Conservation (phyloP, 2,329 filamentous ascomycete species). For the Raffaelea deltoideospora region DNA sequence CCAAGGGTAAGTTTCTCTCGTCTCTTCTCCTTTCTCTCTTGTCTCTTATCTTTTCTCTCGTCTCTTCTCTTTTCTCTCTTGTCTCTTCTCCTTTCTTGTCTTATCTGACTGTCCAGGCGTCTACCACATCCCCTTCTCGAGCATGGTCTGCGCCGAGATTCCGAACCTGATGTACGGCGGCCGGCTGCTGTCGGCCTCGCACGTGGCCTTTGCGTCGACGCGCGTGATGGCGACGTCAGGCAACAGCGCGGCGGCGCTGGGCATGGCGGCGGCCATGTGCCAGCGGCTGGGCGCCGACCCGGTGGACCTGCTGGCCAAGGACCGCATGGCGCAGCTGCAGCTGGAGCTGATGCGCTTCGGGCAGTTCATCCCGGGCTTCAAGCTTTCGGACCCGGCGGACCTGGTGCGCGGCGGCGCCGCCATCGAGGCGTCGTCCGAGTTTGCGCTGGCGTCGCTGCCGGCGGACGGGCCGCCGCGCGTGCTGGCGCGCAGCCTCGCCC, state of each 20-base stretch:
- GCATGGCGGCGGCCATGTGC: slow-evolving; percentile 11
- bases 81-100: not conserved
- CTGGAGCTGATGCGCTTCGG: slow-evolving; percentile 12
- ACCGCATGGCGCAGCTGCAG: slow-evolving; percentile 11
- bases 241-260: slow-evolving; percentile 12
- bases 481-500: slow-evolving; percentile 11
- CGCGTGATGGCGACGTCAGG: slow-evolving; percentile 14
- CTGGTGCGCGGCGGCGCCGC: slow-evolving; percentile 6
- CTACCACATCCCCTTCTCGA: slow-evolving; percentile 13
- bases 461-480: slow-evolving; percentile 12
- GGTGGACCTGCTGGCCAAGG: slow-evolving; percentile 10
- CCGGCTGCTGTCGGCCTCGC: slow-evolving; percentile 12
- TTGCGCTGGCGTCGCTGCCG: slow-evolving; percentile 8
- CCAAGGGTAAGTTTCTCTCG: slow-evolving; percentile 6
- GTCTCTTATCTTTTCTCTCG: not conserved
- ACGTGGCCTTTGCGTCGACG: slow-evolving; percentile 13
- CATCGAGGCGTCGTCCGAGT: slow-evolving; percentile 6
- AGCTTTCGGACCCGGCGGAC: slow-evolving; percentile 10
- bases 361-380: slow-evolving; percentile 12
- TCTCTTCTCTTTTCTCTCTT: not conserved
- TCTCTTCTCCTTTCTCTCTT: not conserved
- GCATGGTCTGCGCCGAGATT: slow-evolving; percentile 12
- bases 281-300: slow-evolving; percentile 9
- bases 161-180: slow-evolving; percentile 14
- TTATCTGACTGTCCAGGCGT: slow-evolving; percentile 2